Conservation (phyloP, 78 protist species). For the slime mould (Dictyostelium discoideum) region dicty_2.7 NC_007091.3:1934001-1934500, state of each 20-base stretch:
- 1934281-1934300: background rate
- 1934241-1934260: background rate
- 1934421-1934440: no score
- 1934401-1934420: no score
- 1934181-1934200: background rate
- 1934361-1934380: background rate
- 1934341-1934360: background rate
- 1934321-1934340: background rate
- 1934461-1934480: background rate
- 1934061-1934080: slow-evolving; percentile 5
- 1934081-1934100: background rate
- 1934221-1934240: background rate
- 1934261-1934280: background rate
- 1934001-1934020: slow-evolving; percentile 24
- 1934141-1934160: background rate
- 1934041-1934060: background rate
- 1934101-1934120: background rate
- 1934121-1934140: background rate
- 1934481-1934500: slow-evolving; percentile 12
- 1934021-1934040: slow-evolving; percentile 21
- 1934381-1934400: no score
- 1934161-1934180: slow-evolving; percentile 20
- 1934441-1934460: background rate
- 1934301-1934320: background rate
- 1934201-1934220: background rate